These are phyloP conservation scores for Melastoma candidum DNA, from an alignment of 441 rosid genomes.

Conservation along the genomic window DNA sequence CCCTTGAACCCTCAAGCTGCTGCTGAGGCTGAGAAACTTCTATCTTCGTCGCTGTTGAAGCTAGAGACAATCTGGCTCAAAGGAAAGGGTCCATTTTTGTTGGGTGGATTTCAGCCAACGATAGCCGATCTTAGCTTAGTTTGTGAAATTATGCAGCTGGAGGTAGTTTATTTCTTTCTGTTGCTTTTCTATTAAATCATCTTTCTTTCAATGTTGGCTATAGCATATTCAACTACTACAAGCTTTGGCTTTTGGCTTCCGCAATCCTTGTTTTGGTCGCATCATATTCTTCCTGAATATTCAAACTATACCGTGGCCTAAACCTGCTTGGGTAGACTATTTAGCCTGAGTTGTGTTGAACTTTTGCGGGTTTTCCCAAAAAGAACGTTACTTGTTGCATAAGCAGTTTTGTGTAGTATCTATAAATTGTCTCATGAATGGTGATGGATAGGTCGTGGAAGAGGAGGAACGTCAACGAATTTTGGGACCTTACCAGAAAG, in stretches of 20 bases:
- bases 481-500: conserved; percentile 56
- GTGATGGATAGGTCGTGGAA: conserved; percentile 41
- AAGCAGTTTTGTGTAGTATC: neutral
- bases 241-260: too few species aligned
- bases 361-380: too few species aligned
- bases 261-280: too few species aligned
- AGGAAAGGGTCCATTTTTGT: conserved; percentile 55
- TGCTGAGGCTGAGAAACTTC: conserved; percentile 50
- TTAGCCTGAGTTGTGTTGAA: too few species aligned
- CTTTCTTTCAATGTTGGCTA: neutral
- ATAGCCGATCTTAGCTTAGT: conserved; percentile 88
- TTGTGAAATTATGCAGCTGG: conserved; percentile 83
- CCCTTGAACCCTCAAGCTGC: conserved; percentile 52
- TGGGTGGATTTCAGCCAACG: conserved; percentile 69
- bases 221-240: too few species aligned
- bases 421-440: neutral
- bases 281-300: too few species aligned
- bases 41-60: conserved; percentile 39
- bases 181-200: neutral
- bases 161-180: conserved; percentile 33
- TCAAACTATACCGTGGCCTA: too few species aligned
- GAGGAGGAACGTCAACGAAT: conserved; percentile 49
- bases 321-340: too few species aligned
- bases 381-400: too few species aligned
- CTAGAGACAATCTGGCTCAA: conserved; percentile 79